These are phyloP conservation scores for Chalaropsis ovoidea DNA, from an alignment of 2,329 filamentous ascomycete species.

Conservation along the genomic window DNA sequence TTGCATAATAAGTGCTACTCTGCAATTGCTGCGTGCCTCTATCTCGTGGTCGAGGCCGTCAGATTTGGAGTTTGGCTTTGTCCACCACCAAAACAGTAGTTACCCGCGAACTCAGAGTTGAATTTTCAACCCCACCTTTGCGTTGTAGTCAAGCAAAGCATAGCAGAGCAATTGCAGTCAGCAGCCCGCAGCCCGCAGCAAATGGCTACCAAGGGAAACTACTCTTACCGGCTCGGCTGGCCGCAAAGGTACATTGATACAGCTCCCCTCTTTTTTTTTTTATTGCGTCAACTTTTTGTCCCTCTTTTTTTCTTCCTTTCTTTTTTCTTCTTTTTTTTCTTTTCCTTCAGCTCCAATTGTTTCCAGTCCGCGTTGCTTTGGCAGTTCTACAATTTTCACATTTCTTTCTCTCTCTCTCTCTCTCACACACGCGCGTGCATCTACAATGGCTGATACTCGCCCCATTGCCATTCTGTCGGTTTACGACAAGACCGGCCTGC, in stretches of 20 bases:
- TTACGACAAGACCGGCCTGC: constrained; percentile 93
- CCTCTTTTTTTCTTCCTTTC: not conserved
- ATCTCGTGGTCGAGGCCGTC: not conserved
- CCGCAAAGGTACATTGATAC: constrained; percentile 2
- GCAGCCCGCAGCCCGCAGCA: not conserved
- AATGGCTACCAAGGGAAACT: not conserved
- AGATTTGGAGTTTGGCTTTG: not conserved
- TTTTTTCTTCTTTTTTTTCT: constrained; percentile 10
- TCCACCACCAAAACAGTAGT: constrained; percentile 8
- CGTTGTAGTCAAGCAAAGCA: not conserved
- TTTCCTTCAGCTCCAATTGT: constrained; percentile 22
- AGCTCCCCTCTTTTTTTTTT: constrained; percentile 5
- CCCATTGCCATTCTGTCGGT: constrained; percentile 86
- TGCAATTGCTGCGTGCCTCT: too few relatives aligned
- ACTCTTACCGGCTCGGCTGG: constrained; percentile 2
- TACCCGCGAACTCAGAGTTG: constrained; percentile 7
- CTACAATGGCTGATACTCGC: constrained; percentile 38
- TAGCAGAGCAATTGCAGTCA: constrained; percentile 7
- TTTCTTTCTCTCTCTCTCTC: not conserved
- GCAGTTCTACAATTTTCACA: constrained; percentile 18
- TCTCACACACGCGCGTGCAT: constrained; percentile 7
- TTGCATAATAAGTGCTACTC: not conserved
- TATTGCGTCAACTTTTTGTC: constrained; percentile 11
- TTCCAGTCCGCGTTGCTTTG: constrained; percentile 17
- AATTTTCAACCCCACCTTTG: constrained; percentile 25